Evolutionary conservation across 805 yeast species (phyloP).

Genomic region (Wickerhamiella domercqiae): DNA sequence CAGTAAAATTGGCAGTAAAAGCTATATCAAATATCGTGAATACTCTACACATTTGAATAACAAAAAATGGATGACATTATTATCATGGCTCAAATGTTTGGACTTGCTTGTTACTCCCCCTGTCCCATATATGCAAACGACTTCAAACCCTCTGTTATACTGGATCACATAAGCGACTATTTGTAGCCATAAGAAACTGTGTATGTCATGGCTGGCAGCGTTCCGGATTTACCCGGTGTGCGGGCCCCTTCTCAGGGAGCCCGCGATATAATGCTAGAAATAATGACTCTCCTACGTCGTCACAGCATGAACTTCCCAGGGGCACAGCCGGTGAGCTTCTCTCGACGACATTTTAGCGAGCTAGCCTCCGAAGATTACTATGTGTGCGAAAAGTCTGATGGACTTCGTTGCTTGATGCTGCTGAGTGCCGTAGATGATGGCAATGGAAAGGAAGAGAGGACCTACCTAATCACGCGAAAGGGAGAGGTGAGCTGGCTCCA

Average conservation of each 20-base stretch:
- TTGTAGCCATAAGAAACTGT: no score
- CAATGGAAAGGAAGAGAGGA: conserved; percentile 58
- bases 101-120: no score
- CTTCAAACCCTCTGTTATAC: no score
- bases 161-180: no score
- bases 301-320: conserved; percentile 55
- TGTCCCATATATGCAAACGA: no score
- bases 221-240: conserved; percentile 80
- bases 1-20: no score
- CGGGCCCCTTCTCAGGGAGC: conserved; percentile 59
- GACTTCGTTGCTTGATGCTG: conserved; percentile 66
- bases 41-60: no score
- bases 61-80: no score
- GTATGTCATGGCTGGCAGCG: conserved; percentile 24
- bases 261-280: conserved; percentile 48
- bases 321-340: conserved; percentile 88
- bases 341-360: conserved; percentile 54
- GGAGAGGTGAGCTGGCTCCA: conserved; percentile 74
- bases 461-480: conserved; percentile 75
- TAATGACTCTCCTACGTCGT: conserved; percentile 45
- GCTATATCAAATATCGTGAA: no score
- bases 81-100: no score
- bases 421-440: conserved; percentile 37
- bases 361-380: conserved; percentile 61
- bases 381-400: conserved; percentile 95